phyloP scores from a whole-genome alignment of 176 grass and related monocot species.

The Rhipidocladum racemiflorum region DNA sequence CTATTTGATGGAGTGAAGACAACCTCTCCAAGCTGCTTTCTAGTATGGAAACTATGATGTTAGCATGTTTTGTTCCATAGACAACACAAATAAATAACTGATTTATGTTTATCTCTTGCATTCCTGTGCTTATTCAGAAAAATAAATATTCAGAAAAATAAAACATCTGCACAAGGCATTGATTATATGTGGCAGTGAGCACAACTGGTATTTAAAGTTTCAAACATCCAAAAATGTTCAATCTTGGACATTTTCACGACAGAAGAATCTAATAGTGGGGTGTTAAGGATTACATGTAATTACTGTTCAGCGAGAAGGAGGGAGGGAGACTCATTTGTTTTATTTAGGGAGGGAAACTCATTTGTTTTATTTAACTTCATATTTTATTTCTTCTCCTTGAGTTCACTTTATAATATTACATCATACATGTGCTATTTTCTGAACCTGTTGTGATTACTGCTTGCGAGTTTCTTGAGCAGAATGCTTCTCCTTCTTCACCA shows the following conservation, averaged over 20 bases:
- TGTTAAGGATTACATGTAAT: constrained; percentile 12
- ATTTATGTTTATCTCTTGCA: too few relatives aligned
- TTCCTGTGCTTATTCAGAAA: too few relatives aligned
- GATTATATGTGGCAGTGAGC: not conserved
- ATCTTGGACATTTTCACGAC: not conserved
- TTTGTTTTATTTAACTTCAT: too few relatives aligned
- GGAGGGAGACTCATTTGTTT: not conserved
- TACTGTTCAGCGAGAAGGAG: not conserved
- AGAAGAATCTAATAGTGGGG: not conserved
- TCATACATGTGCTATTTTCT: constrained; percentile 79
- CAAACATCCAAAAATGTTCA: not conserved
- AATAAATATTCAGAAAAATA: not conserved
- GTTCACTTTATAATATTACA: constrained; percentile 31
- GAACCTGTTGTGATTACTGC: constrained; percentile 94
- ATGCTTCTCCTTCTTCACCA: constrained; percentile 73
- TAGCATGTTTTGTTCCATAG: too few relatives aligned
- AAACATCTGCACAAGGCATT: constrained; percentile 3
- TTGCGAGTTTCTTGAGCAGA: constrained; percentile 98
- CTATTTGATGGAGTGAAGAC: too few relatives aligned
- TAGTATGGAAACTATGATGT: too few relatives aligned
- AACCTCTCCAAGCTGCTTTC: too few relatives aligned
- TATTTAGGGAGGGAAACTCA: too few relatives aligned
- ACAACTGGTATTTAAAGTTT: not conserved
- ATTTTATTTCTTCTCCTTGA: too few relatives aligned
- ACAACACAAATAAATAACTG: too few relatives aligned